These are phyloP conservation scores for Fusarium sp. DNA, from an alignment of 2,329 filamentous ascomycete species.

Conservation along the genomic window DNA sequence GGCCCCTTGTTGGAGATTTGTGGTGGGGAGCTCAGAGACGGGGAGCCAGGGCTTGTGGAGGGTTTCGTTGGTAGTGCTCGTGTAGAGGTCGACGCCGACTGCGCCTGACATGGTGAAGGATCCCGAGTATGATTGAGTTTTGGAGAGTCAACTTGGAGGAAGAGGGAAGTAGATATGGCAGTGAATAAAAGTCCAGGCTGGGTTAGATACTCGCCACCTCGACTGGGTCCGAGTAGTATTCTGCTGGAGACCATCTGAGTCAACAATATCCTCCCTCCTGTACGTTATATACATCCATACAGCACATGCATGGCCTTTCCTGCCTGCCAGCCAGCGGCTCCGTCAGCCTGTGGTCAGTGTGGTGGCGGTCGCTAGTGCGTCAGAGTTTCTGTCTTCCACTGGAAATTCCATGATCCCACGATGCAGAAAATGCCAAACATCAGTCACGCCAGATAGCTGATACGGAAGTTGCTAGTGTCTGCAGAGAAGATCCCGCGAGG, in stretches of 20 bases:
- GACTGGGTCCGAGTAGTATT: neutral
- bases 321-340: neutral
- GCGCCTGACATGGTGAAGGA: neutral
- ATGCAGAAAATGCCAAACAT: neutral
- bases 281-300: neutral
- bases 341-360: neutral
- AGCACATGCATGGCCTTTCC: neutral
- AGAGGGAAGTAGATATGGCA: neutral
- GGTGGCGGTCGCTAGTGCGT: neutral
- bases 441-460: neutral
- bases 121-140: neutral
- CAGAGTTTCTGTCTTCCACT: neutral
- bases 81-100: neutral
- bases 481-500: neutral
- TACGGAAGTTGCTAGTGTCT: neutral
- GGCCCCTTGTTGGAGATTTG: constrained; percentile 29
- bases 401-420: neutral
- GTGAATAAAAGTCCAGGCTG: neutral
- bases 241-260: neutral
- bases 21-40: constrained; percentile 26
- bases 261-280: neutral
- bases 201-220: neutral
- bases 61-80: neutral
- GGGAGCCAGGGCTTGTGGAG: constrained; percentile 25
- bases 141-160: neutral